Evolutionary conservation across 2,329 filamentous ascomycete species (phyloP).

Genomic region (Harringtonia aguacate): DNA sequence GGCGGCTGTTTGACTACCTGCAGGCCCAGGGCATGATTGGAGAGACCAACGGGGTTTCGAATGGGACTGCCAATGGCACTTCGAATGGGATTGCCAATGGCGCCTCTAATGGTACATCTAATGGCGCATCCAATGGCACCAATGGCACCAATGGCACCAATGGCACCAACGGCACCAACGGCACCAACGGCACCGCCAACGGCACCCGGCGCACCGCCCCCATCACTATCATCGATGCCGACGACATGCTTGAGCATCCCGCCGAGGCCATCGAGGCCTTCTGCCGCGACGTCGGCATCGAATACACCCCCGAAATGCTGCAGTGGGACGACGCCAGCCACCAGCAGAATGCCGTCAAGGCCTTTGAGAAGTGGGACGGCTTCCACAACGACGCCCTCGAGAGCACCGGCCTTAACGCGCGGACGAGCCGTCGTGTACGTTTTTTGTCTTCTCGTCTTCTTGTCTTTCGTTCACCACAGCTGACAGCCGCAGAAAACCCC

Average conservation of each 20-base stretch:
- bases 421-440: constrained; percentile 51
- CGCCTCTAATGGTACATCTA: no score
- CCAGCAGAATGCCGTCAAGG: constrained; percentile 54
- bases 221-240: constrained; percentile 74
- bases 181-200: constrained; percentile 16
- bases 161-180: constrained; percentile 18
- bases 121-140: no score
- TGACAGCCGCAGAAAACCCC: constrained; percentile 42
- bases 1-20: constrained; percentile 79
- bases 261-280: constrained; percentile 65
- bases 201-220: constrained; percentile 21
- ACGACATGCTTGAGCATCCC: constrained; percentile 84
- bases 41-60: no score
- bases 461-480: neutral
- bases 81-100: no score
- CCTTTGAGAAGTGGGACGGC: constrained; percentile 94
- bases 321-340: constrained; percentile 70
- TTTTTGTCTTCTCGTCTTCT: neutral
- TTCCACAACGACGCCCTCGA: constrained; percentile 93
- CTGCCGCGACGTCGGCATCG: constrained; percentile 70
- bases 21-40: constrained; percentile 59
- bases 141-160: constrained; percentile 36
- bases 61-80: no score
- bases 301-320: constrained; percentile 70
- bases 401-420: constrained; percentile 64